These are phyloP conservation scores for Pleomassaria siparia DNA, from an alignment of 2,329 filamentous ascomycete species.

Conservation along the genomic window DNA sequence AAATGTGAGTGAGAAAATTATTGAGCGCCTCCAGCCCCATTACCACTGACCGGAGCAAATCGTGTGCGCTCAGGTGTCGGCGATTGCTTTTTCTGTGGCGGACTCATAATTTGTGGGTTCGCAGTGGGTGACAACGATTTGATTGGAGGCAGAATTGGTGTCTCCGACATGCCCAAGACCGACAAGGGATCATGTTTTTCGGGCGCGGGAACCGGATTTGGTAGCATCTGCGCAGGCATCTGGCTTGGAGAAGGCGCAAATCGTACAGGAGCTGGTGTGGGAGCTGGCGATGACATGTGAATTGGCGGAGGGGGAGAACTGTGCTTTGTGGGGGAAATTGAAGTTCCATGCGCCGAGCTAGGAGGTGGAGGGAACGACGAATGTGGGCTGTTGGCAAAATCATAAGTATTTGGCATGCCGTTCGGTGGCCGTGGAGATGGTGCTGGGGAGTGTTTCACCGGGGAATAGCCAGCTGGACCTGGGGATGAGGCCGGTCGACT, in stretches of 20 bases:
- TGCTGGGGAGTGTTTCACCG: conserved; percentile 38
- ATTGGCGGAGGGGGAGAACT: conserved; percentile 41
- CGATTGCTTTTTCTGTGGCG: conserved; percentile 58
- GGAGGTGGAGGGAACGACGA: conserved; percentile 52
- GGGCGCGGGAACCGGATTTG: conserved; percentile 45
- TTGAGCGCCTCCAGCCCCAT: conserved; percentile 4
- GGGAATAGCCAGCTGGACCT: conserved; percentile 27
- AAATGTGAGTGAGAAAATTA: neutral
- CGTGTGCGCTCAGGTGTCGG: conserved; percentile 24
- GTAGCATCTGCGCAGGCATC: conserved; percentile 37
- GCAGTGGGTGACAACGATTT: conserved; percentile 61
- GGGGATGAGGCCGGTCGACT: conserved; percentile 34
- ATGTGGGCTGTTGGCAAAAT: conserved; percentile 46
- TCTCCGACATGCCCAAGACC: conserved; percentile 37
- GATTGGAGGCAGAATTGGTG: conserved; percentile 59
- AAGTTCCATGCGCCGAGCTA: conserved; percentile 30
- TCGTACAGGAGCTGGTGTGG: conserved; percentile 18
- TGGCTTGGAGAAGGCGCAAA: conserved; percentile 34
- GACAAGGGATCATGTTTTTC: conserved; percentile 48
- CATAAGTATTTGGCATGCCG: conserved; percentile 31
- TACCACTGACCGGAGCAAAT: conserved; percentile 10
- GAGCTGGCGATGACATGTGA: conserved; percentile 26
- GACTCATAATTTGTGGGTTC: conserved; percentile 59
- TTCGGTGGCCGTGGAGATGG: conserved; percentile 39
- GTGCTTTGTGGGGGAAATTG: conserved; percentile 44